Percentiles rank a stretch among this genome's conserved stretches.
Evolutionary conservation across 225 moss, liverwort and hornwort species (phyloP).

Genomic region (Straminergon stramineum): DNA sequence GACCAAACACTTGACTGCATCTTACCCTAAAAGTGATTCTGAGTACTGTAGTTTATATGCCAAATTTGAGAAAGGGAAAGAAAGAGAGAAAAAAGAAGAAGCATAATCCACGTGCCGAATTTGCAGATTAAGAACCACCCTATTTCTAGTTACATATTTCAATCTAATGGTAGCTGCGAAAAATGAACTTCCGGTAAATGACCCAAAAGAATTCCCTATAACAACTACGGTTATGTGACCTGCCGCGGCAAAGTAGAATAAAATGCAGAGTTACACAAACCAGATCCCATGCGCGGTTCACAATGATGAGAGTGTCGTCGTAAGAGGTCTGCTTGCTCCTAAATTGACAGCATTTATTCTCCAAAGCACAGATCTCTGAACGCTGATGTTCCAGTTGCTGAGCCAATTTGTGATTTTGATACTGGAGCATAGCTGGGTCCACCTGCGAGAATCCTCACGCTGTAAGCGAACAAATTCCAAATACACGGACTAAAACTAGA

Average conservation of each 20-base stretch:
- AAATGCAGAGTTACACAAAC: constrained; percentile 10
- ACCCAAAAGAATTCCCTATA: neutral
- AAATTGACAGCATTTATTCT: constrained; percentile 58
- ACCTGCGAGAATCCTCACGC: constrained; percentile 35
- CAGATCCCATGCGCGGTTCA: constrained; percentile 88
- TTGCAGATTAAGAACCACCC: neutral
- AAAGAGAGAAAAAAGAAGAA: neutral
- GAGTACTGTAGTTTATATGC: neutral
- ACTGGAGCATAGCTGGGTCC: constrained; percentile 87
- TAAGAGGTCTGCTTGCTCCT: constrained; percentile 84
- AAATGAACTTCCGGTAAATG: neutral
- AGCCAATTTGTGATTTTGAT: constrained; percentile 86
- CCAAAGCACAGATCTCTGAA: constrained; percentile 77
- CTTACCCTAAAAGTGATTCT: neutral
- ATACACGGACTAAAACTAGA: neutral
- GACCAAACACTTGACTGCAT: neutral
- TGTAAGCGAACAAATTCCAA: neutral
- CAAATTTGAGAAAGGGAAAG: neutral
- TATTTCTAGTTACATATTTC: neutral
- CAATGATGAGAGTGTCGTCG: constrained; percentile 76
- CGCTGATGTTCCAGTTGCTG: constrained; percentile 94
- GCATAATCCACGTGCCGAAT: neutral
- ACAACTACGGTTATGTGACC: neutral
- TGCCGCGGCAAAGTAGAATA: neutral
- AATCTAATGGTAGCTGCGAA: neutral